Evolutionary conservation across 2,329 filamentous ascomycete genomes (phyloP).

Genomic region (Beauveria sp.): DNA sequence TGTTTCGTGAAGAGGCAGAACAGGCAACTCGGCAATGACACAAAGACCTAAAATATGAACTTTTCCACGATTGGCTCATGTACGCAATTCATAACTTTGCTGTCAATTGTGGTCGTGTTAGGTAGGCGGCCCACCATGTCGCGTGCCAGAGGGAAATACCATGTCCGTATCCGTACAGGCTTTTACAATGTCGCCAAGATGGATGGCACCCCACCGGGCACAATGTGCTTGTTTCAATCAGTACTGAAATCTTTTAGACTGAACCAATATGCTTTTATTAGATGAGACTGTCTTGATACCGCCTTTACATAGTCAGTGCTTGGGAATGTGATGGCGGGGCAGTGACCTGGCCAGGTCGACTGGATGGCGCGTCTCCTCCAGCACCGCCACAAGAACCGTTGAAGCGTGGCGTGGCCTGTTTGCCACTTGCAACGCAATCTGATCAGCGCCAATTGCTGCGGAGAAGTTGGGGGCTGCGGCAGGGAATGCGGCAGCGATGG

Average conservation of each 20-base stretch:
- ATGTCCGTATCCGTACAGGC: too few species aligned
- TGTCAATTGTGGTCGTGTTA: too few species aligned
- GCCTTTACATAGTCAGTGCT: background rate
- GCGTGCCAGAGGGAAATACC: too few species aligned
- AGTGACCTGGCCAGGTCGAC: background rate
- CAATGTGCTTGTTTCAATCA: background rate
- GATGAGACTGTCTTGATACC: background rate
- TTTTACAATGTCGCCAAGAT: too few species aligned
- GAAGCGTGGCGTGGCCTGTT: background rate
- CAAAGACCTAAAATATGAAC: background rate
- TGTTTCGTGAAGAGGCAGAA: background rate
- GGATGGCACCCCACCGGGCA: background rate
- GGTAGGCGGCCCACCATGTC: too few species aligned
- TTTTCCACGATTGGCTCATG: too few species aligned
- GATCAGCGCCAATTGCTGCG: background rate
- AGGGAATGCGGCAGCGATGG: too few species aligned
- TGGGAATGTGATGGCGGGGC: background rate
- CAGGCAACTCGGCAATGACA: background rate
- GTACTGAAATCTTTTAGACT: background rate
- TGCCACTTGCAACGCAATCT: background rate
- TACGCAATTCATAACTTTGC: too few species aligned
- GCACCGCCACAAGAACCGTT: slow-evolving; percentile 1
- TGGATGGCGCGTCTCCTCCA: background rate
- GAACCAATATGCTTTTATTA: too few species aligned
- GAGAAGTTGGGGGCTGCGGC: background rate